Percentiles rank a stretch among this genome's conserved stretches.
Conservation (phyloP, 345 rosid genomes). For the Angophora floribunda region DNA sequence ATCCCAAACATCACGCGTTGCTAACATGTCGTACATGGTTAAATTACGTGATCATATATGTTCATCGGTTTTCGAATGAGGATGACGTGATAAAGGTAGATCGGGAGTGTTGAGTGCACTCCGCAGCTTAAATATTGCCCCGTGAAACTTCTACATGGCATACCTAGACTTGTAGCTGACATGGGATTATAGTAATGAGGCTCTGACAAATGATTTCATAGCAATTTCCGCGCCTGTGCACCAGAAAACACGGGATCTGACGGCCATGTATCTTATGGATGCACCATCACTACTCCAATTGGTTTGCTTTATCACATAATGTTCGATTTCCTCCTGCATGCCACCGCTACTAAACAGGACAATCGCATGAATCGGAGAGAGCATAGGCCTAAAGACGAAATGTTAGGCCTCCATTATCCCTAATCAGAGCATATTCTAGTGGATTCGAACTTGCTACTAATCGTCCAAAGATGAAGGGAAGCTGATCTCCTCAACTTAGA, state of each 20-base stretch:
- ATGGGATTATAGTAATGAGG: background rate
- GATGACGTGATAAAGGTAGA: background rate
- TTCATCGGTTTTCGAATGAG: background rate
- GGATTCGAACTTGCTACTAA: background rate
- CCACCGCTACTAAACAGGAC: background rate
- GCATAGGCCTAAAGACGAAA: background rate
- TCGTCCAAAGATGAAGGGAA: background rate
- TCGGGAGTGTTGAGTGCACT: background rate
- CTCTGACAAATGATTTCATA: background rate
- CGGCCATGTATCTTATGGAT: background rate
- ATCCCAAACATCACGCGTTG: background rate
- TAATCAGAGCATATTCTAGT: background rate
- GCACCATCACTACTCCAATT: background rate
- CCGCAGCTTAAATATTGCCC: background rate
- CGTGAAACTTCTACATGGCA: background rate
- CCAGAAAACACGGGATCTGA: background rate
- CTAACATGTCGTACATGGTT: background rate
- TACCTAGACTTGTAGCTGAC: background rate
- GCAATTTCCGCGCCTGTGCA: background rate
- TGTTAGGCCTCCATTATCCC: background rate
- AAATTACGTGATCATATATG: background rate
- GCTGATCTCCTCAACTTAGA: background rate
- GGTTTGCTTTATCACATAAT: background rate
- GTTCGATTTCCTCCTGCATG: background rate
- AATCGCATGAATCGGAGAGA: background rate